These are phyloP conservation scores for Cladobotryum protrusum DNA, from an alignment of 2,329 filamentous ascomycete genomes.

Conservation along the genomic window DNA sequence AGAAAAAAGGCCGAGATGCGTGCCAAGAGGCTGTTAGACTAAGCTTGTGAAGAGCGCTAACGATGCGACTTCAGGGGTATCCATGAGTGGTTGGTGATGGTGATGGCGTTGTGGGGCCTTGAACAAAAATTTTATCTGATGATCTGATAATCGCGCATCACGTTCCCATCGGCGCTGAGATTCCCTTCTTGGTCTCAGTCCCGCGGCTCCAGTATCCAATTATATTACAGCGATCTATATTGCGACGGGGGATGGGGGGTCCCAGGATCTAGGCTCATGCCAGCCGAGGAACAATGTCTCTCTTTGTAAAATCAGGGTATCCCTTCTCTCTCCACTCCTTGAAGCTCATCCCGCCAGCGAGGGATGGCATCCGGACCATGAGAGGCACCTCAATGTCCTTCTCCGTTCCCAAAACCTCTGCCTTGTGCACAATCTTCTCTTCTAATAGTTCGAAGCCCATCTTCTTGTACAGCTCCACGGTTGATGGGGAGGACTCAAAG, in stretches of 20 bases:
- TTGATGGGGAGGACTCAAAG: constrained; percentile 39
- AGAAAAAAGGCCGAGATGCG: too few species aligned
- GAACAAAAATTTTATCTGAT: constrained; percentile 25
- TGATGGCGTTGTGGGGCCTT: not conserved
- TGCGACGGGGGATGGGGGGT: too few species aligned
- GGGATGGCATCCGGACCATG: constrained; percentile 36
- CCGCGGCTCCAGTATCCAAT: too few species aligned
- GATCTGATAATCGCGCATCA: constrained; percentile 26
- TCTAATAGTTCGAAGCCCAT: constrained; percentile 38
- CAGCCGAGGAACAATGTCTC: not conserved
- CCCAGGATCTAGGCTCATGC: not conserved
- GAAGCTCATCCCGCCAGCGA: constrained; percentile 27
- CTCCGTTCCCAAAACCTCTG: constrained; percentile 27
- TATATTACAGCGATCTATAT: too few species aligned
- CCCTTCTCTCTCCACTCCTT: constrained; percentile 26
- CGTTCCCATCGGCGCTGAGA: too few species aligned
- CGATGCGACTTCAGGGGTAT: too few species aligned
- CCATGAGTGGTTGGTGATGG: too few species aligned
- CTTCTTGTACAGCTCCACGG: constrained; percentile 38
- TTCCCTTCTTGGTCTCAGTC: too few species aligned
- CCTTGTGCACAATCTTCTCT: constrained; percentile 33
- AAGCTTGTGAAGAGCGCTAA: too few species aligned
- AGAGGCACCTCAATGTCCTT: constrained; percentile 33
- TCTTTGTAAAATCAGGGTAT: constrained; percentile 13
- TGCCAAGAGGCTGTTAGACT: too few species aligned